Evolutionary conservation across 2,329 filamentous ascomycete species (phyloP).

Genomic region (Keithomyces neogunnii): DNA sequence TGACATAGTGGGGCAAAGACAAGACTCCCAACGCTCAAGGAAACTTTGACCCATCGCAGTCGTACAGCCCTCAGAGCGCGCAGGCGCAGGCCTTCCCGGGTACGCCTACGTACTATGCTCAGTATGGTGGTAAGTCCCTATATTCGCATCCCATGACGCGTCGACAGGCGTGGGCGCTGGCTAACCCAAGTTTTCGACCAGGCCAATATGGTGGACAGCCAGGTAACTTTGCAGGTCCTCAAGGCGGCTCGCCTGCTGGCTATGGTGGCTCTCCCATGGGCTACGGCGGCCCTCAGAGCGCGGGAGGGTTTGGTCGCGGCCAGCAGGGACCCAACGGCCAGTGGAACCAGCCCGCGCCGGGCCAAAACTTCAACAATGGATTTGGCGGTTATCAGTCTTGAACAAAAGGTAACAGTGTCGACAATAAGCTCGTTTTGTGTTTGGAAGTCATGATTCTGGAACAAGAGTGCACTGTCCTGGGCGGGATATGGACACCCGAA

Average conservation of each 20-base stretch:
- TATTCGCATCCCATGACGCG: neutral
- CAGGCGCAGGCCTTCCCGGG: conserved; percentile 66
- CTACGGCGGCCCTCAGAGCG: conserved; percentile 64
- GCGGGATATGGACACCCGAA: conserved; percentile 8
- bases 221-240: conserved; percentile 55
- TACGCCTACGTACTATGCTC: conserved; percentile 83
- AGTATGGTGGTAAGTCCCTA: conserved; percentile 71
- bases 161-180: too few species aligned
- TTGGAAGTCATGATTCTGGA: conserved; percentile 4
- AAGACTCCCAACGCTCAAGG: conserved; percentile 66
- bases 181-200: conserved; percentile 14
- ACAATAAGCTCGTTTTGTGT: conserved; percentile 3
- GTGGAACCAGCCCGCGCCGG: conserved; percentile 43
- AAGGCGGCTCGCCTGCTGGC: conserved; percentile 51
- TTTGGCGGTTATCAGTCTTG: conserved; percentile 58
- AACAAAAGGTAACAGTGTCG: conserved; percentile 7
- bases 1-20: conserved; percentile 89
- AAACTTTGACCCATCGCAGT: conserved; percentile 68
- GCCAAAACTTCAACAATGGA: conserved; percentile 51
- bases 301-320: conserved; percentile 78
- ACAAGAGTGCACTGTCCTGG: conserved; percentile 5
- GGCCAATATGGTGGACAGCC: conserved; percentile 57
- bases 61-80: conserved; percentile 65
- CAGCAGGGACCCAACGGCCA: conserved; percentile 49
- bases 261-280: conserved; percentile 62